Percentiles rank a stretch among this genome's conserved stretches.
Evolutionary conservation across 2,329 filamentous ascomycete genomes (phyloP).

Genomic region (Fulvia fulva): DNA sequence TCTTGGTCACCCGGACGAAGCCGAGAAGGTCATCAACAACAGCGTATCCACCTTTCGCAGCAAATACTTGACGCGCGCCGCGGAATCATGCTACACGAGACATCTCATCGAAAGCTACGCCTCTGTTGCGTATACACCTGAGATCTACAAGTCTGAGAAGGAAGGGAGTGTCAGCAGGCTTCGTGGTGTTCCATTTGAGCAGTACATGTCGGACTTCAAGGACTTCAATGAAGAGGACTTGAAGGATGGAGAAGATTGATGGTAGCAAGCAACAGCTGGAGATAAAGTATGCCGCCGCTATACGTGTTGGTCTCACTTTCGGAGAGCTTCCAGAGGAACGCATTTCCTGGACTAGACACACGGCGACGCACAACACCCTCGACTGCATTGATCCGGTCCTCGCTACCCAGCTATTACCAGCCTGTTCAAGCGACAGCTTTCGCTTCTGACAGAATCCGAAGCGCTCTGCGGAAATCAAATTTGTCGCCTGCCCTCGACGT

Average conservation of each 20-base stretch:
- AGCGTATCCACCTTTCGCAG: conserved; percentile 25
- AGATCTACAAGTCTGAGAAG: conserved; percentile 9
- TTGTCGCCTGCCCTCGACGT: too few relatives aligned
- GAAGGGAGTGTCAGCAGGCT: background rate
- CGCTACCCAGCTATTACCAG: too few relatives aligned
- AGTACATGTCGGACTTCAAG: conserved; percentile 1
- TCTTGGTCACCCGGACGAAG: conserved; percentile 20
- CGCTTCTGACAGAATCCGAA: too few relatives aligned
- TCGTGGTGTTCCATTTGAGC: conserved; percentile 7
- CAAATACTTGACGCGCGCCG: conserved; percentile 28
- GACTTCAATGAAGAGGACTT: conserved; percentile 5
- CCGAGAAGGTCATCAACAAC: conserved; percentile 27
- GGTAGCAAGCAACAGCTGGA: too few relatives aligned
- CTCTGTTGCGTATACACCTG: conserved; percentile 24
- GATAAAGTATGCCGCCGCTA: too few relatives aligned
- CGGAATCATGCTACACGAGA: conserved; percentile 32
- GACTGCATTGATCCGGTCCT: too few relatives aligned
- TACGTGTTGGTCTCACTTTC: too few relatives aligned
- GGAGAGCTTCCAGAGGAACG: too few relatives aligned
- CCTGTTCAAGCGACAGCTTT: too few relatives aligned
- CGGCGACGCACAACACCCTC: too few relatives aligned
- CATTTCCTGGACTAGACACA: too few relatives aligned
- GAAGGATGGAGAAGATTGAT: background rate
- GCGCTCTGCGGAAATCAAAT: too few relatives aligned
- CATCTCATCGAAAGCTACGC: conserved; percentile 26